Percentiles rank a stretch among this genome's conserved stretches.
phyloP scores from a whole-genome alignment of 2,329 filamentous ascomycete species.

The Alternaria sp. region DNA sequence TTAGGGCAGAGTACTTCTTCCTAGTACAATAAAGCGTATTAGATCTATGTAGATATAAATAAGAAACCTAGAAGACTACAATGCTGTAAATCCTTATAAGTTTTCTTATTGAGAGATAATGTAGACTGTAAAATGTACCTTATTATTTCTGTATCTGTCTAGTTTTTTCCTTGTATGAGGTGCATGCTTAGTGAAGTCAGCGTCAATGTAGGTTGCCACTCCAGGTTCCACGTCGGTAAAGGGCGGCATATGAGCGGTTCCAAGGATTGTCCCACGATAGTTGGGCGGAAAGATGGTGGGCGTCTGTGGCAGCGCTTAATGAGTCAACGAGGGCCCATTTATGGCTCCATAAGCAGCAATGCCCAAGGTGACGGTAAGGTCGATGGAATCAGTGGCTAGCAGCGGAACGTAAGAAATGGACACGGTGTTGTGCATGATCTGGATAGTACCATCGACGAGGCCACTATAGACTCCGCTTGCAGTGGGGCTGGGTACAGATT shows the following conservation, averaged over 20 bases:
- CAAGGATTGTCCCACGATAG: background rate
- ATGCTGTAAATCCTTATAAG: too few relatives aligned
- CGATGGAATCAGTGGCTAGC: slow-evolving; percentile 7
- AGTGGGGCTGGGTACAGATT: slow-evolving; percentile 20
- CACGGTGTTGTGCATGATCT: slow-evolving; percentile 29
- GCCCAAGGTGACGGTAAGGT: slow-evolving; percentile 4
- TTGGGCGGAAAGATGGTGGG: background rate
- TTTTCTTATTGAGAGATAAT: too few relatives aligned
- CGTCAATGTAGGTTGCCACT: background rate
- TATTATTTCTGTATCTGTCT: too few relatives aligned
- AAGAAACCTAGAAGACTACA: too few relatives aligned
- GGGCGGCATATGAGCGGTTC: slow-evolving; percentile 6
- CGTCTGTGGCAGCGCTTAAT: slow-evolving; percentile 8
- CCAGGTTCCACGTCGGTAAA: background rate
- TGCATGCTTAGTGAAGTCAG: background rate
- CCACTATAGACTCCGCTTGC: slow-evolving; percentile 15
- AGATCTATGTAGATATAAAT: too few relatives aligned
- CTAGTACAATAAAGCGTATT: too few relatives aligned
- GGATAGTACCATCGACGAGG: slow-evolving; percentile 17
- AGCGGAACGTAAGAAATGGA: slow-evolving; percentile 17
- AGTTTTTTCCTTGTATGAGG: background rate
- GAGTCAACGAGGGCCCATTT: slow-evolving; percentile 13
- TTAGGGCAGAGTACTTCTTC: background rate
- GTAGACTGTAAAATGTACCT: background rate
- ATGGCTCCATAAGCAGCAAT: slow-evolving; percentile 2